Evolutionary conservation across 2,329 filamentous ascomycete species (phyloP), one percentile per base, ranked within the genome.

Genomic region (Trichoderma koningii): DNA sequence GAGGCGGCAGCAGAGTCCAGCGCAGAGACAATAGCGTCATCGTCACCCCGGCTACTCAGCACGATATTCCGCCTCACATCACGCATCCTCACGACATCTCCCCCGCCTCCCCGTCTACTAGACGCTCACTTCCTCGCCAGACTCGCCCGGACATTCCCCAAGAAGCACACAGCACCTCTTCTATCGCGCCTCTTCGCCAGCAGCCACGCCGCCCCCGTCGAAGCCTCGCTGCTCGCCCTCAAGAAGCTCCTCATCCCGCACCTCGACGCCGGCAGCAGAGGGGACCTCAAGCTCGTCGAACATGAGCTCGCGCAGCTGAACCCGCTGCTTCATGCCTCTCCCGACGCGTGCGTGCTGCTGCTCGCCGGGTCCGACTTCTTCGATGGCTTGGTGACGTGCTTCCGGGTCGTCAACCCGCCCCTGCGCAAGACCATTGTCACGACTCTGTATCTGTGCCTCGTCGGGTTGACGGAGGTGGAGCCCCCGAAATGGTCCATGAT

Each of bases 331-430:
- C 82, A 86, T 69, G 81, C 80, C 7, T 91, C 88, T 5, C 80
- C 86, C 0, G 79, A 82, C 21, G 79, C 81, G 0, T 84, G 84
- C 21, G 77, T 80, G 1, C 80, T 91, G 69, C 88, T 97, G 71
- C 85, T 96, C 70, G 90, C 90, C 0, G 94, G 94, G 1, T 93
- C 90, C 57, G 94, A 97, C 76, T 94, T 95, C 70, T 77, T 97
- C 21, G 94, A 97, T 74, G 87, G 89, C 0, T 81, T 97, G 14
- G 80, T 86, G 44, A 79, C 79, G 56, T 87, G 87, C 67, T 93
- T 89, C 75, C 82, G 80, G 55, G 83, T 88, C 65, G 87, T 86
- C 75, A 85, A 88, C 64, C 83, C 85, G 19, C 82, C 83, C 0
- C 71, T 93, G 50, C 85, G 88, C 66, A 89, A 86, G 68, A 83